Evolutionary conservation across 208 protist species (phyloP).

Genomic region (Crithidia expoeki): DNA sequence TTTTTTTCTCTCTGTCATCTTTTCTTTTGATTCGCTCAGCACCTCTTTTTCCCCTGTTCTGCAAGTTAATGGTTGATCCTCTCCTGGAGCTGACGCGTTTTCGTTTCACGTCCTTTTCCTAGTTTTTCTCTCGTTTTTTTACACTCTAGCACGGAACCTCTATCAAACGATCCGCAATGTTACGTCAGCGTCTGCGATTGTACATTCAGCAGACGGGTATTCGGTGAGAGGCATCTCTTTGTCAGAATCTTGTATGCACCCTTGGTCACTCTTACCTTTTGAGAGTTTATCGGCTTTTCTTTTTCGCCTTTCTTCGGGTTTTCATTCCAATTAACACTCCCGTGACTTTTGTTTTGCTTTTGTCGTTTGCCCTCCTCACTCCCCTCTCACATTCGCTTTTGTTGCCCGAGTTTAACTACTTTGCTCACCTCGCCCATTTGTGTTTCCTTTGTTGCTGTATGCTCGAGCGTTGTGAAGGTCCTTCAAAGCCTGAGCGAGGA

Average conservation of each 20-base stretch:
- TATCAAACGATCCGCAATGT: no score
- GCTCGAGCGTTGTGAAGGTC: background rate
- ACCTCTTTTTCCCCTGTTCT: conserved; percentile 3
- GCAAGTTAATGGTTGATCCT: background rate
- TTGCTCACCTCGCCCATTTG: background rate
- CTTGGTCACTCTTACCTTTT: background rate
- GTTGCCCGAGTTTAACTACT: background rate
- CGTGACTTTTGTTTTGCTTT: background rate
- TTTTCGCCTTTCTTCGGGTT: background rate
- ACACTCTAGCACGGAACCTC: no score
- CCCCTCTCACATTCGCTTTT: conserved; percentile 1
- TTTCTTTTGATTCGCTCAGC: background rate
- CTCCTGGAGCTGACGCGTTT: background rate
- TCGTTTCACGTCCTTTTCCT: conserved; percentile 6
- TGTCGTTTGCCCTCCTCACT: background rate
- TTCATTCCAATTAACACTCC: conserved; percentile 2
- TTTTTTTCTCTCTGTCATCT: conserved; percentile 7
- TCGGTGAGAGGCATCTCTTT: background rate
- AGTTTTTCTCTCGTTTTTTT: background rate
- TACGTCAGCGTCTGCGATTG: no score
- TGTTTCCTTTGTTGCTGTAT: background rate
- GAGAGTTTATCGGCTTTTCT: background rate
- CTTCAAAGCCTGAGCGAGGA: no score
- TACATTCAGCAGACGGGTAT: no score
- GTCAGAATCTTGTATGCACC: background rate